phyloP scores from a whole-genome alignment of 768 basidiomycete genomes.

The Amyloporia xantha region DNA sequence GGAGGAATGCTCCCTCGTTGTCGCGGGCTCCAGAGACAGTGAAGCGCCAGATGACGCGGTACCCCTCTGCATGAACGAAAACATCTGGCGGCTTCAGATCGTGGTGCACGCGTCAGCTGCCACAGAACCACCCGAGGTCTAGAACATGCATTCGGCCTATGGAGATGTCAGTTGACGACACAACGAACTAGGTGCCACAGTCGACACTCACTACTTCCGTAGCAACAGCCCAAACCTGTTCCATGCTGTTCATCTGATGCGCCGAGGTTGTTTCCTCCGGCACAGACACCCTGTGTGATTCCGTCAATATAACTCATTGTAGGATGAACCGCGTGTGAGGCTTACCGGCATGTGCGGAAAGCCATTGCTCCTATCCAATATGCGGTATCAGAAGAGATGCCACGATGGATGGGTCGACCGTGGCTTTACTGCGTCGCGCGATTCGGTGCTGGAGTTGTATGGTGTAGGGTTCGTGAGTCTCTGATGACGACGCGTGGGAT shows the following conservation, averaged over 20 bases:
- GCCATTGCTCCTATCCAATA: slow-evolving; percentile 1
- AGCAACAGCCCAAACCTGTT: slow-evolving; percentile 8
- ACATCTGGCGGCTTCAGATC: slow-evolving; percentile 53
- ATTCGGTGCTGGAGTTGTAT: too few species aligned
- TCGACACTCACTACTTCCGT: slow-evolving; percentile 18
- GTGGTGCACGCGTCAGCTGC: slow-evolving; percentile 47
- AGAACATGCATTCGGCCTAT: slow-evolving; percentile 19
- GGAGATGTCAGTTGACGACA: background rate
- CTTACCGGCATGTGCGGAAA: slow-evolving; percentile 10
- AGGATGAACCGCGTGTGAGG: slow-evolving; percentile 17
- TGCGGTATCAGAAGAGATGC: slow-evolving; percentile 17
- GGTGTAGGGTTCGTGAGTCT: too few species aligned
- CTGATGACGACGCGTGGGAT: too few species aligned
- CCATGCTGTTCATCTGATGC: background rate
- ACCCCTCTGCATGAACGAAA: slow-evolving; percentile 26
- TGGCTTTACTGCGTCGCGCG: too few species aligned
- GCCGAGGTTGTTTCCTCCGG: slow-evolving; percentile 14
- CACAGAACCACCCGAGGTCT: slow-evolving; percentile 36
- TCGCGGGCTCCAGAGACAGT: slow-evolving; percentile 38
- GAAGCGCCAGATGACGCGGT: slow-evolving; percentile 49
- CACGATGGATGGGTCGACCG: too few species aligned
- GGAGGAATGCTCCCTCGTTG: slow-evolving; percentile 25
- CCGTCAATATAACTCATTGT: background rate
- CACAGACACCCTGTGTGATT: slow-evolving; percentile 10
- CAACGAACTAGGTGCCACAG: too few species aligned